These are phyloP conservation scores for Pichia pseudocactophila DNA, from an alignment of 805 yeast genomes.

Conservation along the genomic window DNA sequence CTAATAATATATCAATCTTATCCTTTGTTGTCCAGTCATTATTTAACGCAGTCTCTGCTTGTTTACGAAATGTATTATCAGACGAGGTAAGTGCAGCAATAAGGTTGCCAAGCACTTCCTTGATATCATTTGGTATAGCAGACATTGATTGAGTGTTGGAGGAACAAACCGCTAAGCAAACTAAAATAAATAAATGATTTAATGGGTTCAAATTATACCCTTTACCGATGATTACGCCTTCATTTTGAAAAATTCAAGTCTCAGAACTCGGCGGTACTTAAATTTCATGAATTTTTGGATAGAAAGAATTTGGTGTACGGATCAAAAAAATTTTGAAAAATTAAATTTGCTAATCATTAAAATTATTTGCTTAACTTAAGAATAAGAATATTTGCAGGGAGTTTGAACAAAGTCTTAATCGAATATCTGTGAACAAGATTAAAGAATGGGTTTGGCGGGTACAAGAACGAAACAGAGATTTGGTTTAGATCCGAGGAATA, in stretches of 20 bases:
- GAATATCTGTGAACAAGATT: too few relatives aligned
- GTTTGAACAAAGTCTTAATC: too few relatives aligned
- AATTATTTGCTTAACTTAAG: too few relatives aligned
- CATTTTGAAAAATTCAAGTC: neutral
- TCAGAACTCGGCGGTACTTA: neutral
- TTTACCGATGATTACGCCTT: neutral
- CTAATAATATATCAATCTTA: slow-evolving; percentile 59
- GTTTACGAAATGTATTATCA: slow-evolving; percentile 62
- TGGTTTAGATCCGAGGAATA: slow-evolving; percentile 89
- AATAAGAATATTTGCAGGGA: too few relatives aligned
- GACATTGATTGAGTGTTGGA: slow-evolving; percentile 25
- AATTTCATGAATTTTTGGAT: neutral
- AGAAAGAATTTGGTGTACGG: neutral
- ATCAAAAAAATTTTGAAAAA: neutral
- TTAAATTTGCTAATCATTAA: neutral
- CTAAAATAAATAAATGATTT: neutral
- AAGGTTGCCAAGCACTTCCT: slow-evolving; percentile 44
- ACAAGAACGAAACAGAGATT: slow-evolving; percentile 72
- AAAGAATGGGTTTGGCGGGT: slow-evolving; percentile 67
- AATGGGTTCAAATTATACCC: too few relatives aligned
- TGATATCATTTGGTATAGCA: slow-evolving; percentile 52
- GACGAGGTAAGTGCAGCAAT: slow-evolving; percentile 67
- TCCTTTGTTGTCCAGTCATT: slow-evolving; percentile 65
- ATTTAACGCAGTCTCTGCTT: slow-evolving; percentile 67
- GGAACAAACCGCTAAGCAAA: neutral